phyloP scores from a whole-genome alignment of 257 asterid genomes.

The Primulina huaijiensis region DNA sequence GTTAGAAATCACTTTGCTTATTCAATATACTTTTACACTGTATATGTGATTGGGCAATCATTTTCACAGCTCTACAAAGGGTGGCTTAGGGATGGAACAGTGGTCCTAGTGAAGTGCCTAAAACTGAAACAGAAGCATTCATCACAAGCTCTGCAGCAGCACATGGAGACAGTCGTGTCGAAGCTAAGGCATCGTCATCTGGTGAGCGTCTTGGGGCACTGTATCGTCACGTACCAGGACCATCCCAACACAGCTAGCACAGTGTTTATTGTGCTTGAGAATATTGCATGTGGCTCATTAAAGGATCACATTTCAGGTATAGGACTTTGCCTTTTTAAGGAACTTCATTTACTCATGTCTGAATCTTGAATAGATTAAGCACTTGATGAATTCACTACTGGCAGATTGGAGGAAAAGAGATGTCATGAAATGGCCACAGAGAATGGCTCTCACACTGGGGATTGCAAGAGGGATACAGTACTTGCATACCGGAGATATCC shows the following conservation, averaged over 20 bases:
- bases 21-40: no score
- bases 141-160: conserved; percentile 76
- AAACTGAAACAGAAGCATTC: conserved; percentile 87
- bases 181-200: conserved; percentile 89
- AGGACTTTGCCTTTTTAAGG: no score
- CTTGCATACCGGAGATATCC: conserved; percentile 74
- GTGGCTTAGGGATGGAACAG: conserved; percentile 78
- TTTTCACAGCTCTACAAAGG: conserved; percentile 73
- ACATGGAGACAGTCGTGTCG: conserved; percentile 77
- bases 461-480: conserved; percentile 89
- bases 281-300: conserved; percentile 61
- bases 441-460: conserved; percentile 77
- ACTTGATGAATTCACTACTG: background rate
- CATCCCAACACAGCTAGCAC: conserved; percentile 83
- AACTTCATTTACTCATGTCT: no score
- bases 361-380: no score
- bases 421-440: conserved; percentile 87
- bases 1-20: background rate
- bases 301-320: conserved; percentile 75
- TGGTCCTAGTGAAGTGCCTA: conserved; percentile 80
- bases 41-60: background rate
- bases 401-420: conserved; percentile 90
- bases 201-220: conserved; percentile 92
- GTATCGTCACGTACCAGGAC: conserved; percentile 84
- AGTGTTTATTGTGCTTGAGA: conserved; percentile 76